Conservation (phyloP, 1,284 basidiomycete species). For the Heliocybe sulcata region DNA sequence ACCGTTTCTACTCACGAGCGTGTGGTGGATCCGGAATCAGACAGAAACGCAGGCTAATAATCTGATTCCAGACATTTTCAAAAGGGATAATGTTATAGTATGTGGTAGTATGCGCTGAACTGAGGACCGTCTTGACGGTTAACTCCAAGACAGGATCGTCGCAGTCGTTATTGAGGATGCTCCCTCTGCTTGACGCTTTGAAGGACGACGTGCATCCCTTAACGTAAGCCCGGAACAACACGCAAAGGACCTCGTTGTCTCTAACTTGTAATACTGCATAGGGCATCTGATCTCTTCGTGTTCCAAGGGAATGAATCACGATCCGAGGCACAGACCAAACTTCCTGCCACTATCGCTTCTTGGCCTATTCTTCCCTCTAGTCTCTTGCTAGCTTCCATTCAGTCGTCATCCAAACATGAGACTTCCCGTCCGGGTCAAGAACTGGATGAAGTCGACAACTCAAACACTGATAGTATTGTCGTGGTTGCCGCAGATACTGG, state of each 20-base stretch:
- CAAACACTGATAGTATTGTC: constrained; percentile 57
- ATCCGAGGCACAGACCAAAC: constrained; percentile 28
- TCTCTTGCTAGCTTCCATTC: constrained; percentile 52
- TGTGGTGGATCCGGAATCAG: constrained; percentile 62
- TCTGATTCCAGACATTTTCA: constrained; percentile 69
- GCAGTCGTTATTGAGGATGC: constrained; percentile 55
- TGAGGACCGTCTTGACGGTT: constrained; percentile 6
- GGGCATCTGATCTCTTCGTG: constrained; percentile 69
- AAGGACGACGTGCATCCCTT: constrained; percentile 47
- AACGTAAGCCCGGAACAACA: constrained; percentile 36
- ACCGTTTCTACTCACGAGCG: constrained; percentile 30
- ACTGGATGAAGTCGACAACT: constrained; percentile 42
- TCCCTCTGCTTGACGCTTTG: constrained; percentile 65
- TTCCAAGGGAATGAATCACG: constrained; percentile 62
- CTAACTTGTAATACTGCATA: constrained; percentile 18
- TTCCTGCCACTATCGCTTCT: constrained; percentile 48
- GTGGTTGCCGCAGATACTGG: constrained; percentile 52
- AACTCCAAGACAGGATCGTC: constrained; percentile 63
- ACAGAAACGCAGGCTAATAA: constrained; percentile 33
- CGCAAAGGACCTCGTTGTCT: constrained; percentile 4
- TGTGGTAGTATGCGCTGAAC: constrained; percentile 15
- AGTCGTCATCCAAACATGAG: constrained; percentile 24
- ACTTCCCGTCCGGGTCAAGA: constrained; percentile 28
- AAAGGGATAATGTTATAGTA: constrained; percentile 58
- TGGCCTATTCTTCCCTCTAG: constrained; percentile 64